A percentile compares a stretch with the other conserved stretches of the same genome.
Conservation (phyloP, 306 rosid genomes). For the Cucurbita ficifolia region DNA sequence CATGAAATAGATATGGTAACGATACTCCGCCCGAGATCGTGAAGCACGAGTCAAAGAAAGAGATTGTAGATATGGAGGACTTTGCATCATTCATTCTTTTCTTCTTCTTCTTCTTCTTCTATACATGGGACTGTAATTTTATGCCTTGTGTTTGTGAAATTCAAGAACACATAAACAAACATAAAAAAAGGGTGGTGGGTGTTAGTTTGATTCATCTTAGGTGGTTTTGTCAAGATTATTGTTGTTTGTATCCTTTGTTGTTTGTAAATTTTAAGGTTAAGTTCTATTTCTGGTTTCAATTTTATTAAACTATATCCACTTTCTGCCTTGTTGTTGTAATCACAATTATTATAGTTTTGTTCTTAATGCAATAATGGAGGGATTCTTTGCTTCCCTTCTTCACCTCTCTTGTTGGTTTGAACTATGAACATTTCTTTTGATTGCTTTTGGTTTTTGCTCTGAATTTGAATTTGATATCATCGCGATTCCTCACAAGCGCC, state of each 20-base stretch:
- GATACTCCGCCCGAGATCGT: background rate
- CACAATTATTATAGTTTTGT: background rate
- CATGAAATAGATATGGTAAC: background rate
- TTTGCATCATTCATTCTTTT: slow-evolving; percentile 8
- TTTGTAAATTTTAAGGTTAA: slow-evolving; percentile 4
- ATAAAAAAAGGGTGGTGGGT: background rate
- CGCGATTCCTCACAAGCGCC: too few species aligned
- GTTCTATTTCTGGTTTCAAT: background rate
- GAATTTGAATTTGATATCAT: too few species aligned
- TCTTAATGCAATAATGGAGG: slow-evolving; percentile 4
- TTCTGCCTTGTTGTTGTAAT: slow-evolving; percentile 4
- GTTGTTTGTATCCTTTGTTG: slow-evolving; percentile 6
- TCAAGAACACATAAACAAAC: slow-evolving; percentile 6
- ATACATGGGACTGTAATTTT: slow-evolving; percentile 2
- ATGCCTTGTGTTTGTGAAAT: slow-evolving; percentile 1
- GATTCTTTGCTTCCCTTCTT: background rate
- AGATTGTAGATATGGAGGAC: slow-evolving; percentile 1
- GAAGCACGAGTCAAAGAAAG: background rate
- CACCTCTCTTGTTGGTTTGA: background rate
- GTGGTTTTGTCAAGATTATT: slow-evolving; percentile 2
- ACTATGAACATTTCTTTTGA: background rate
- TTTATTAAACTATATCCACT: background rate
- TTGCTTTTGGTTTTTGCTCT: background rate
- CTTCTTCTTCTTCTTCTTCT: background rate
- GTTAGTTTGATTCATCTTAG: slow-evolving; percentile 1